These are phyloP conservation scores for Westerdykella aurantiaca DNA, from an alignment of 2,329 filamentous ascomycete species.

Conservation along the genomic window DNA sequence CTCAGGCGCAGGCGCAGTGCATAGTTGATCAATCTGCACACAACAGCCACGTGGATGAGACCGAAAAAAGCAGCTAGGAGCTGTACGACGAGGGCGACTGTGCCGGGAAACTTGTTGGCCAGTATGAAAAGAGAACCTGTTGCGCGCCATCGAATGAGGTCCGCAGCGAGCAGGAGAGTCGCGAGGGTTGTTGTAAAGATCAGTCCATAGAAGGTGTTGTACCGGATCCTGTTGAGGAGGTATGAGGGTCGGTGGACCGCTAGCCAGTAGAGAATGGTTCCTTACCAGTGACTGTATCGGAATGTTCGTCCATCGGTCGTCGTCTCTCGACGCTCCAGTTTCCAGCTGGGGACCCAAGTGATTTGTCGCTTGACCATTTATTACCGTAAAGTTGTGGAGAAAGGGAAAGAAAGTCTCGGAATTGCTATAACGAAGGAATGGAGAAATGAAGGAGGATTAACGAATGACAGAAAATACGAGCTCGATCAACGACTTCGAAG, in stretches of 20 bases:
- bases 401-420: background rate
- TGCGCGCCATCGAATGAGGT: slow-evolving; percentile 17
- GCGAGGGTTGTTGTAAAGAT: slow-evolving; percentile 19
- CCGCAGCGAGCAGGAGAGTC: slow-evolving; percentile 13
- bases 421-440: too few relatives aligned
- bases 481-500: background rate
- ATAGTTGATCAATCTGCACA: slow-evolving; percentile 26
- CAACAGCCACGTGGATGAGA: slow-evolving; percentile 22
- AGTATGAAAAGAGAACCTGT: slow-evolving; percentile 16
- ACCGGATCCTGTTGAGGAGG: slow-evolving; percentile 10
- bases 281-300: slow-evolving; percentile 16
- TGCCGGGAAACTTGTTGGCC: slow-evolving; percentile 18
- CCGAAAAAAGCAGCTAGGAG: slow-evolving; percentile 24
- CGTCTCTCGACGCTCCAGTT: slow-evolving; percentile 6
- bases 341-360: slow-evolving; percentile 11
- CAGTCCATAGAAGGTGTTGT: slow-evolving; percentile 25
- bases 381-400: background rate
- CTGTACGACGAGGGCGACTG: slow-evolving; percentile 21
- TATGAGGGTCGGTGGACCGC: too few relatives aligned
- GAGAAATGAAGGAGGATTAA: background rate
- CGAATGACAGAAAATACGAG: background rate
- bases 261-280: too few relatives aligned
- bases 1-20: slow-evolving; percentile 19
- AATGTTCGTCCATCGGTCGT: slow-evolving; percentile 11
- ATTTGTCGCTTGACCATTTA: slow-evolving; percentile 8